These are phyloP conservation scores for Protomyces arabidopsidicola DNA, from an alignment of 1,139 yeast genomes.

Conservation along the genomic window DNA sequence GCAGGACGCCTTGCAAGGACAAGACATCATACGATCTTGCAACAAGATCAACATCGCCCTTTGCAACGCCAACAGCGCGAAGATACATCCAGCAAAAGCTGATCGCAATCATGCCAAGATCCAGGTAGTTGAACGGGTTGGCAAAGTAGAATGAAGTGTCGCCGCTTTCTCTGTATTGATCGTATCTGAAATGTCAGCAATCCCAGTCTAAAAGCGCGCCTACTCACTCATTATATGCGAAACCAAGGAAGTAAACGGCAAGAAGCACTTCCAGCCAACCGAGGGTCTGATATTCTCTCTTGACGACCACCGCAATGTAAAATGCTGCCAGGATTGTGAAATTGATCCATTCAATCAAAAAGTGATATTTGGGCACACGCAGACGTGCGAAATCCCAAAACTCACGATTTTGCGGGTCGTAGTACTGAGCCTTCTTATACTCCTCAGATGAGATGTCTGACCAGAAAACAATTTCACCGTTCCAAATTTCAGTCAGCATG, in stretches of 20 bases:
- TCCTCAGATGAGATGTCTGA: conserved; percentile 36
- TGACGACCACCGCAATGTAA: conserved; percentile 35
- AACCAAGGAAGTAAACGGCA: conserved; percentile 40
- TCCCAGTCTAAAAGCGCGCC: neutral
- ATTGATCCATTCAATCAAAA: conserved; percentile 38
- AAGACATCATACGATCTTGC: conserved; percentile 37
- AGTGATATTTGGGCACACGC: conserved; percentile 39
- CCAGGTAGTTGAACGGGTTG: conserved; percentile 39
- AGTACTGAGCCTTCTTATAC: conserved; percentile 35
- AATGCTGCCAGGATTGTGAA: conserved; percentile 37
- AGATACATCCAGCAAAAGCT: conserved; percentile 36
- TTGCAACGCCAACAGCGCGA: conserved; percentile 34
- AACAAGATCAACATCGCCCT: conserved; percentile 29
- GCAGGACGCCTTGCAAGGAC: conserved; percentile 38
- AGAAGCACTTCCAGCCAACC: conserved; percentile 35
- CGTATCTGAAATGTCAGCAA: conserved; percentile 33
- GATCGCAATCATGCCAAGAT: conserved; percentile 37
- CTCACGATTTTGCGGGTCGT: conserved; percentile 32
- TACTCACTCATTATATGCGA: conserved; percentile 35
- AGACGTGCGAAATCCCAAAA: conserved; percentile 37
- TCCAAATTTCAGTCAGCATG: conserved; percentile 38
- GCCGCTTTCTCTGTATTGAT: conserved; percentile 39
- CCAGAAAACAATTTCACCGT: conserved; percentile 41
- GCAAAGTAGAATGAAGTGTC: conserved; percentile 36
- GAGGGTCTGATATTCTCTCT: conserved; percentile 25